Evolutionary conservation across 1,284 basidiomycete genomes (phyloP).

Genomic region (Singerocomus inundabilis): DNA sequence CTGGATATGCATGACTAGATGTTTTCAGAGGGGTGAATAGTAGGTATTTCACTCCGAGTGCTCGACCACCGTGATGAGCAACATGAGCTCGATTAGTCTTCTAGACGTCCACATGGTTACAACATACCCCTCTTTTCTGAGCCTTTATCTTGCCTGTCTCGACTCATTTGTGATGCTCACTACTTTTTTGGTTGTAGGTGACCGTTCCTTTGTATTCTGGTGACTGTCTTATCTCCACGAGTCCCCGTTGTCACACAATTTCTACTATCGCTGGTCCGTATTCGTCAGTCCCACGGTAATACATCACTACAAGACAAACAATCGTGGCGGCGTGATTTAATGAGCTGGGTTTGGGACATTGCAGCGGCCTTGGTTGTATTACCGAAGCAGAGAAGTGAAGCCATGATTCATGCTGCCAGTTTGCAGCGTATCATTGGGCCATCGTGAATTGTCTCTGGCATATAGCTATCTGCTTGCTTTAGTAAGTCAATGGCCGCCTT

Average conservation of each 20-base stretch:
- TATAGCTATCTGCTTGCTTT: neutral
- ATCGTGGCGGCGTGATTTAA: constrained; percentile 11
- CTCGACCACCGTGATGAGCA: constrained; percentile 53
- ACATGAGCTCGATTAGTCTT: constrained; percentile 77
- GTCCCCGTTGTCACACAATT: constrained; percentile 3
- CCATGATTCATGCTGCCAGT: neutral
- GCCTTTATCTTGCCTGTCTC: constrained; percentile 14
- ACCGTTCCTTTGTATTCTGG: neutral
- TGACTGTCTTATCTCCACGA: neutral
- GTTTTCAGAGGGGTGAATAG: constrained; percentile 41
- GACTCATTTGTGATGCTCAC: constrained; percentile 12
- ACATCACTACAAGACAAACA: neutral
- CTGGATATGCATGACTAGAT: neutral
- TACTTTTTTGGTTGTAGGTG: constrained; percentile 8
- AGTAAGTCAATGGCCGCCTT: neutral
- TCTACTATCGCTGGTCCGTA: neutral
- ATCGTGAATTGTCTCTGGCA: neutral
- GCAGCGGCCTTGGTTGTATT: neutral
- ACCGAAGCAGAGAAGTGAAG: neutral
- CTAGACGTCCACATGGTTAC: constrained; percentile 53
- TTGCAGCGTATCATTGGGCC: constrained; percentile 3
- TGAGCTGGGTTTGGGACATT: constrained; percentile 4
- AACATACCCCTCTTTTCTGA: constrained; percentile 36
- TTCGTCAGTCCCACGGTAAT: constrained; percentile 2
- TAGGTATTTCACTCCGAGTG: constrained; percentile 38